Base-by-base conservation (phyloP, 257 asterid species). In the Fraxinus americana region DNA sequence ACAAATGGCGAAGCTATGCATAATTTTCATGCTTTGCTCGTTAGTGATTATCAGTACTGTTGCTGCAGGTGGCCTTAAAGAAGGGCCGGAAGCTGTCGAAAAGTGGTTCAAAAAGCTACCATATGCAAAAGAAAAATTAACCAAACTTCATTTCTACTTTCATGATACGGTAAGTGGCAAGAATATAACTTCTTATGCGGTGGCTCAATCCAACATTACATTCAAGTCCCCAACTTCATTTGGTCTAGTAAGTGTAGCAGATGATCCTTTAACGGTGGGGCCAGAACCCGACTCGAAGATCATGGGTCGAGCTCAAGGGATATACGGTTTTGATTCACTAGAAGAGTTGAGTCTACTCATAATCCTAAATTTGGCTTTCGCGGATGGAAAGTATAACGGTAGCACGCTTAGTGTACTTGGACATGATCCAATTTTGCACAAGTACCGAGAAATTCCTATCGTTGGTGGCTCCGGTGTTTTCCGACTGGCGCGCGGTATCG, bases 391-490 rank as follows among this genome's bases (percentile, higher is more conserved):
- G 25, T 83, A 74, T 32, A 87, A 77, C 8, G 91, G 89, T 12
- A 87, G 91, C 72, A 71, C 78, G 2, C 67, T 87, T 7, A 87
- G 78, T 59, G 7, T 87, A 0, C 70, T 85, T 8, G 91, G 91
- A 0, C 81, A 74, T 12, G 81, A 81, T 54, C 79, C 86, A 0
- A 12, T 74, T 3, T 30, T 67, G 0, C 67, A 69, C 0, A 65
- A 72, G 65, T 65, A 50, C 17, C 81, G 86, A 0, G 86, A 88
- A 59, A 9, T 88, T 83, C 59, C 90, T 5, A 66, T 88, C 0
- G 83, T 86, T 0, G 92, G 90, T 4, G 92, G 92, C 13, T 68
- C 88, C 0, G 92, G 92, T 0, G 79, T 7, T 77, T 88, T 86
- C 73, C 76, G 79, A 16, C 27, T 86, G 73, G 92, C 91, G 1